A percentile compares a stretch with the other conserved stretches of the same genome.
Evolutionary conservation across 2,329 filamentous ascomycete genomes (phyloP).

Genomic region (Hirsutella rhossiliensis): DNA sequence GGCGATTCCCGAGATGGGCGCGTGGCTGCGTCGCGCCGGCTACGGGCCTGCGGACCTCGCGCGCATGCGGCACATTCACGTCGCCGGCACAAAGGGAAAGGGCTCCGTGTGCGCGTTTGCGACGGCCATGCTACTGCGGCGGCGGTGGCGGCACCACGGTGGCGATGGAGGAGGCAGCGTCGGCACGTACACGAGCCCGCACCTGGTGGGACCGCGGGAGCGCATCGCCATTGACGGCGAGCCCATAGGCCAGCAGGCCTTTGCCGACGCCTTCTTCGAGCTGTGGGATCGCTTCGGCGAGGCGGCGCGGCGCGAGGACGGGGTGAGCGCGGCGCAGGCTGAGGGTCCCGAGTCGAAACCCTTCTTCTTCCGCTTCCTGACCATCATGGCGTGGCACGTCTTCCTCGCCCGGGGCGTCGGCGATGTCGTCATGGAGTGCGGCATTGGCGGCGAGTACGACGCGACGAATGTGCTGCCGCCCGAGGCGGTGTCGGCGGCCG

Average conservation of each 20-base stretch:
- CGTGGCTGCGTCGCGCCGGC: slow-evolving; percentile 65
- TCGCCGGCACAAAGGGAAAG: slow-evolving; percentile 92
- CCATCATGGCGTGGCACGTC: slow-evolving; percentile 74
- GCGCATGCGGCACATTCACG: slow-evolving; percentile 52
- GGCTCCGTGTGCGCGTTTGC: slow-evolving; percentile 79
- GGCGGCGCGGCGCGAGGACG: slow-evolving; percentile 19
- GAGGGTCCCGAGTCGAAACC: slow-evolving; percentile 58
- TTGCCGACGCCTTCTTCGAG: slow-evolving; percentile 71
- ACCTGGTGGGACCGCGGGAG: slow-evolving; percentile 73
- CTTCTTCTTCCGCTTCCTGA: slow-evolving; percentile 86
- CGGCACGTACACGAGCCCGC: slow-evolving; percentile 77
- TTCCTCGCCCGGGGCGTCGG: slow-evolving; percentile 68
- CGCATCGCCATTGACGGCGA: slow-evolving; percentile 69
- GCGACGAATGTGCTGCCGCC: slow-evolving; percentile 70
- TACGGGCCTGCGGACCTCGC: slow-evolving; percentile 43
- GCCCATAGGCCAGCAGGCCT: slow-evolving; percentile 55
- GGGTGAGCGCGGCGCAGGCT: slow-evolving; percentile 25
- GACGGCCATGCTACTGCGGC: slow-evolving; percentile 54
- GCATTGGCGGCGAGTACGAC: slow-evolving; percentile 89
- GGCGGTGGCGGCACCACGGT: slow-evolving; percentile 22
- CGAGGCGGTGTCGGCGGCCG: slow-evolving; percentile 53
- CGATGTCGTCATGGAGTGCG: slow-evolving; percentile 79
- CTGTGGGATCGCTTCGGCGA: slow-evolving; percentile 56
- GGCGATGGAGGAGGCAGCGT: slow-evolving; percentile 31
- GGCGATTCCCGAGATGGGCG: slow-evolving; percentile 71